Base-by-base conservation (phyloP, 1,284 basidiomycete genomes). In the Pseudozyma tsukubaensis region DNA sequence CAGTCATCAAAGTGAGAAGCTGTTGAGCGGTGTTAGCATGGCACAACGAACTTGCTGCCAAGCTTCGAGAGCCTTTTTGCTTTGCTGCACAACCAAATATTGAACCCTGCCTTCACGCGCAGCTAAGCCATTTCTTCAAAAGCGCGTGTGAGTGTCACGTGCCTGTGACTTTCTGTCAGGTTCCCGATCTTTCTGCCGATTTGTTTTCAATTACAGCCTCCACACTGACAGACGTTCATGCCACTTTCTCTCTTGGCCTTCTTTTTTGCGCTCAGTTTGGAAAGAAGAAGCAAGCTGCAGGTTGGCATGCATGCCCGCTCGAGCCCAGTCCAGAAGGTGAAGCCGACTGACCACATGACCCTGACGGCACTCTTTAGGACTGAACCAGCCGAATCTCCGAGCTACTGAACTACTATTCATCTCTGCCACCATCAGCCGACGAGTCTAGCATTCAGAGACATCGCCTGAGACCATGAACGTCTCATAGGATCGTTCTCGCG, bases 101-200 rank as follows among this genome's bases (percentile, higher is more conserved):
- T 45, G 40, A 58, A 42, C 47, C 48, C 32, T 40, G 16, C 29
- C 34, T 16, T 47, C 35, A 57, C 62, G 62, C 62, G 63, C 63
- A 50, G 16, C 47, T 32, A 35, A 29, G 14, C 18, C 40, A 48
- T 14, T n/a, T 19, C 21, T n/a, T 42, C 24, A 29, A 29, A 29
- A 7, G 55, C 58, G 58, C 64, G 64, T 60, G 58, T 39, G 12
- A 12, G 6, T 16, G 54, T 67, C 64, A 67, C 64, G 64, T 67
- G 64, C 54, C n/a, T 7, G 8, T 4, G 4, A 1, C 1, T 43
- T 36, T 34, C 19, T 29, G 24, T 39, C 36, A 32, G 19, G 12
- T 16, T 48, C 18, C 36, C 29, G 18, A 36, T 21, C 5, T 16
- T 47, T 36, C 51, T 39, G 24, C 48, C 37, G 35, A 50, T 49